A percentile compares a stretch with the other conserved stretches of the same genome.
Evolutionary conservation across 1,284 basidiomycete genomes (phyloP).

Genomic region (Coniophora puteana): DNA sequence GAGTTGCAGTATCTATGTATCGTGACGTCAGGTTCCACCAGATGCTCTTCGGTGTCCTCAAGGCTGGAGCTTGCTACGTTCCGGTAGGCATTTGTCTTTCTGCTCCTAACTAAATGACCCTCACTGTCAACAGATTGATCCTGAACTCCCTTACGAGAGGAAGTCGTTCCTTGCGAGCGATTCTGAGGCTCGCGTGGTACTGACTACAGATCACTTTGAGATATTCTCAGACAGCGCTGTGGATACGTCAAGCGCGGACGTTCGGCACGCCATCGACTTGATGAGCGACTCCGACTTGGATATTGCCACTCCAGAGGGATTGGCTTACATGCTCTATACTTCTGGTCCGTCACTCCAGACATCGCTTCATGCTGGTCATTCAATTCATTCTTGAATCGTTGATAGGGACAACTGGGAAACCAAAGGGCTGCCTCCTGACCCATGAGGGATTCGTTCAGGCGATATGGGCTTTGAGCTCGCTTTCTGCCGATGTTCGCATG

Average conservation of each 20-base stretch:
- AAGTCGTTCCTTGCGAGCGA: constrained; percentile 45
- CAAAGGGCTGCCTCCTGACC: constrained; percentile 54
- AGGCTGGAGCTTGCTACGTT: constrained; percentile 52
- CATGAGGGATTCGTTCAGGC: constrained; percentile 42
- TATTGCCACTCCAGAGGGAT: constrained; percentile 27
- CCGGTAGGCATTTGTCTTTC: constrained; percentile 34
- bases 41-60: constrained; percentile 43
- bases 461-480: constrained; percentile 37
- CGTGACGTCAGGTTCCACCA: constrained; percentile 42
- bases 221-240: constrained; percentile 30
- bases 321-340: constrained; percentile 51
- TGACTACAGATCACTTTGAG: constrained; percentile 31
- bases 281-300: constrained; percentile 30
- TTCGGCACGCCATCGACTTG: constrained; percentile 23
- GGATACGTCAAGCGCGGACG: constrained; percentile 24
- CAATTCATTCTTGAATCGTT: constrained; percentile 1
- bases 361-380: neutral
- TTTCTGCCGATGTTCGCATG: constrained; percentile 34
- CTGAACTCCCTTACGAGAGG: constrained; percentile 46
- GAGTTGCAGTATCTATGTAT: constrained; percentile 46
- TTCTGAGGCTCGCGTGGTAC: constrained; percentile 39
- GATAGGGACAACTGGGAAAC: constrained; percentile 49
- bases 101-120: constrained; percentile 5
- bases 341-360: constrained; percentile 32
- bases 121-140: constrained; percentile 38